Conservation (phyloP, 2,329 filamentous ascomycete genomes). For the Cyphellophora europaea region DNA sequence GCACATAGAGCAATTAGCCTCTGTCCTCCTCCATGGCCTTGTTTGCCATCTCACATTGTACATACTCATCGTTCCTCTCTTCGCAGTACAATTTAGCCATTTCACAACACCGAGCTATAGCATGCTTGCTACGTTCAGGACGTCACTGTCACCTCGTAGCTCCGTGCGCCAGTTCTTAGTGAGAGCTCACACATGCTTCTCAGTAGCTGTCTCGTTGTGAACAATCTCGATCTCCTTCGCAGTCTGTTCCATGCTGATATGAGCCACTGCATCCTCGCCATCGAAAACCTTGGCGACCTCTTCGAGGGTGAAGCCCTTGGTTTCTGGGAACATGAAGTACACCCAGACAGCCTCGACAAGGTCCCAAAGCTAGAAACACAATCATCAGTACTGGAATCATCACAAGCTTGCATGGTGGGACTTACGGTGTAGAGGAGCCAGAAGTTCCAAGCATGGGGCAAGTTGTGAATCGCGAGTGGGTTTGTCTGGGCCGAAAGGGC, state of each 20-base stretch:
- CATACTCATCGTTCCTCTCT: neutral
- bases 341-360: slow-evolving; percentile 25
- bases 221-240: slow-evolving; percentile 8
- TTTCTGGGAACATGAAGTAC: slow-evolving; percentile 51
- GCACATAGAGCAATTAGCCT: too few relatives aligned
- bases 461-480: slow-evolving; percentile 9
- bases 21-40: too few relatives aligned
- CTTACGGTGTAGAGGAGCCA: slow-evolving; percentile 13
- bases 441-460: slow-evolving; percentile 11
- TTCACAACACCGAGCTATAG: neutral
- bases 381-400: slow-evolving; percentile 4
- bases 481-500: slow-evolving; percentile 13
- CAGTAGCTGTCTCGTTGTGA: slow-evolving; percentile 4
- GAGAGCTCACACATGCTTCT: slow-evolving; percentile 6
- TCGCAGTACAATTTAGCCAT: neutral
- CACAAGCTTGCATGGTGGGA: neutral
- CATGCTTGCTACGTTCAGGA: neutral
- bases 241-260: slow-evolving; percentile 9
- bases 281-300: slow-evolving; percentile 65
- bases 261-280: slow-evolving; percentile 17
- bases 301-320: slow-evolving; percentile 47
- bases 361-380: slow-evolving; percentile 18
- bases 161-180: neutral
- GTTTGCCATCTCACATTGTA: neutral
- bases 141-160: neutral